Evolutionary conservation across 2,329 filamentous ascomycete genomes (phyloP).

Genomic region (Gliomastix tumulicola): DNA sequence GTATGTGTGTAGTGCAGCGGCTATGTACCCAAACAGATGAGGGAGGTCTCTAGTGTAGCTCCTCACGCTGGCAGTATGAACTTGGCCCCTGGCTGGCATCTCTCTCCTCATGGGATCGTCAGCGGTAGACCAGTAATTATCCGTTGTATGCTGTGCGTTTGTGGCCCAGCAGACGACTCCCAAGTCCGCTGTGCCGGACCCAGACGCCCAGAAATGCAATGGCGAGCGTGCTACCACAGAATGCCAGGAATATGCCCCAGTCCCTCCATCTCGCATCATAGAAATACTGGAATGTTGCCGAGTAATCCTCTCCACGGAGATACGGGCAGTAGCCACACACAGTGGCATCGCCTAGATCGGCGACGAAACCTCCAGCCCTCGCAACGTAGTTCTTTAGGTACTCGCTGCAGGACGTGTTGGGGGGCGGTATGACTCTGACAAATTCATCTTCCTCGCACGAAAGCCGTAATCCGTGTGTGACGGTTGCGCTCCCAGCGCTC

Average conservation of each 20-base stretch:
- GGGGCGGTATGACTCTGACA: background rate
- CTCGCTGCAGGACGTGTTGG: background rate
- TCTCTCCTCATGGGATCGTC: no score
- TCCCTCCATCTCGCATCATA: background rate
- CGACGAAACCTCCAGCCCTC: background rate
- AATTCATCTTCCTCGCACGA: background rate
- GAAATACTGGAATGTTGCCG: background rate
- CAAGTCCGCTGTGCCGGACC: no score
- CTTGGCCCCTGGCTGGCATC: no score
- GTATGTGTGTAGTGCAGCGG: no score
- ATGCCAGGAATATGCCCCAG: background rate
- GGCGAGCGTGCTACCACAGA: no score
- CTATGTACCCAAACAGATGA: no score
- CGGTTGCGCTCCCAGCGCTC: background rate
- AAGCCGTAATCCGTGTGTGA: background rate
- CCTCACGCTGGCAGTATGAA: no score
- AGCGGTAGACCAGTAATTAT: no score
- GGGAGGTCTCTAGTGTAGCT: no score
- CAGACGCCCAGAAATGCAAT: no score
- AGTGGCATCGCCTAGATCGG: background rate
- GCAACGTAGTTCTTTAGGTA: background rate
- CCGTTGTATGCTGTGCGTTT: no score
- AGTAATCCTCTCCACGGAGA: background rate
- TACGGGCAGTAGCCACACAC: background rate
- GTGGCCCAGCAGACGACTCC: no score